Evolutionary conservation across 306 rosid species (phyloP), one percentile per base, ranked within the genome.

Genomic region (Sicyos edulis): DNA sequence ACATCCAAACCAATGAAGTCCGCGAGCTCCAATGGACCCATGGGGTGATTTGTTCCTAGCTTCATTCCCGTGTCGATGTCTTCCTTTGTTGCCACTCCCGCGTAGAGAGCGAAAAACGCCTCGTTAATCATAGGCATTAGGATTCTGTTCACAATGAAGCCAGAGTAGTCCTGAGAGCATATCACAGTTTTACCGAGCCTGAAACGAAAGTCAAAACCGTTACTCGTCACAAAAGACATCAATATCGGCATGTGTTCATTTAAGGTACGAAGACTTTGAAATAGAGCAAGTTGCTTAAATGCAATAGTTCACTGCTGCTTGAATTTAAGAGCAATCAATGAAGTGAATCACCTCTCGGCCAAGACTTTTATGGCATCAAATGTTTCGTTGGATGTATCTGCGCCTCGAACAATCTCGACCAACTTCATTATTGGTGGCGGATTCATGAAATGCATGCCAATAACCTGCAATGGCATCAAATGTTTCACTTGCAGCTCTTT

Each of bases 381-480:
- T 29, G 96, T 90, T 74, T 88, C 80, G 8, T 92, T 85, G 20
- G 96, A 90, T 75, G 98, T 92, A 82, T 87, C 88, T 4, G 90
- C 89, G 3, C 96, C 93, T 63, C 89, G 87, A 14, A 92, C 80
- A 63, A 92, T 90, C 87, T 92, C 98, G 34, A 92, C 88, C 79
- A 92, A 80, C 72, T 88, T 90, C 98, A 88, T 92, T 55, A 88
- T 58, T 59, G 90, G 96, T n/a, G 96, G 96, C 45, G 98, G 96
- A 72, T 92, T 90, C 96, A 92, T 88, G 75, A 92, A 92, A 84
- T 92, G 98, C 98, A 92, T 88, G 70, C 96, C 98, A 78, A 90
- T 90, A 61, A 92, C 96, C 98, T 90, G 79, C 44, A 72, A 60
- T 65, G 17, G 26, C 32, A 20, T 20, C 8, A 44, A 42, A 19